Base-by-base conservation (phyloP, 1,139 yeast species). In the Magnusiomyces starmeri region DNA sequence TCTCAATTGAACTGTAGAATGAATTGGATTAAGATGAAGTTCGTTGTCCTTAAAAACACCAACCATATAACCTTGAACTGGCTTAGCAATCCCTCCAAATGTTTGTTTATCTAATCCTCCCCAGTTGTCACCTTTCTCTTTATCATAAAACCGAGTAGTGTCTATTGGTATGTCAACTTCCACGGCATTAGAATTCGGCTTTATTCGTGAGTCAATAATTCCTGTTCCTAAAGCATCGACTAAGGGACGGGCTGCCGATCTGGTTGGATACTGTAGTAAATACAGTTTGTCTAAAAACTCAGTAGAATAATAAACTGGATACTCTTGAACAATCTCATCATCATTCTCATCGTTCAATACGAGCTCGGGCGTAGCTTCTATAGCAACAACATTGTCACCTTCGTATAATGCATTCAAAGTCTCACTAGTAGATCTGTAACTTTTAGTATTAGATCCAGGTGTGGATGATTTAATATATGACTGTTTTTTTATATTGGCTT, bases 301-400 rank as follows among this genome's bases (percentile, higher is more conserved):
- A 43, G 69, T 62, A 9, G 75, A 68, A 43, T 76, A 57, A 55
- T 73, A 77, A 10, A 92, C 71, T 1, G 97, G 96, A 20, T 86
- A 78, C 49, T 86, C 86, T 49, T 79, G 76, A 1, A 89, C 75
- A 9, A 92, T 76, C 1, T 95, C 95, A 69, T 90, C 97, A 22
- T 56, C 60, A 12, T 46, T 50, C 39, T 54, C 53, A 32, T 47
- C 43, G 21, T 32, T 44, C 27, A 45, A 34, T n/a, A 45, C 48
- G 22, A 45, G 48, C 22, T 45, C 48, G 3, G 48, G 48, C 12
- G 48, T 45, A 20, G 48, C 35, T 12, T 34, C 41, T 4, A 45
- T 10, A 2, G 48, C 26, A 24, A 45, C 35, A 16, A 29, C 48
- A 34, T 22, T 22, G 21, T 20, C 18, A 4, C 48, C 35, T 45